Base-by-base conservation (phyloP, 495 filamentous ascomycete genomes). In the Trichoderma asperelloides region DNA sequence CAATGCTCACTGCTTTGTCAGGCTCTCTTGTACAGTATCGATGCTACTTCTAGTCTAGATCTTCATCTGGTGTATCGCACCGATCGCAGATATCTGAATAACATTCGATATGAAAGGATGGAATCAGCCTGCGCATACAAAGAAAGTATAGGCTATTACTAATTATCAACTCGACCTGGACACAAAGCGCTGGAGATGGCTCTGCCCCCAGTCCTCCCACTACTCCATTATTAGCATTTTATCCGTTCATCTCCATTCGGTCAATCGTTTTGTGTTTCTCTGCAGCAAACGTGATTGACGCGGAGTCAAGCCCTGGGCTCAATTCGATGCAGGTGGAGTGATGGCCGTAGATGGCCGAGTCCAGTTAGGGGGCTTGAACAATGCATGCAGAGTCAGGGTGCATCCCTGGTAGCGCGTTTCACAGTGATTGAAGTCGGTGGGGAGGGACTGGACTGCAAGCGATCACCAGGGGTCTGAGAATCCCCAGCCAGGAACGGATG, bases 271-370 rank as follows among this genome's bases (percentile, higher is more conserved):
- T 25, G n/a, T 60, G 33, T 37, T 37, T 37, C 33, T 37, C 33
- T 37, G 33, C 25, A 60, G n/a, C 23, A 30, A 25, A 18, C 55
- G 23, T 27, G 55, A 60, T 30, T 3, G 55, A 60, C 55, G 55
- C 55, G 55, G 9, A 60, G 55, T 13, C 55, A 11, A 60, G 55
- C 12, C 12, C 55, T 16, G 2, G 55, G 2, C 49, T 55, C 16
- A 55, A n/a, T 13, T 60, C 27, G 23, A 60, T 60, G 23, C 55
- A 30, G 55, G 25, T 60, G 55, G 55, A 30, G 55, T 30, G 55
- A 60, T 60, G 55, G 28, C 55, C 55, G 55, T 28, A 60, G 55
- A 60, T 60, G 55, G 55, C 55, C 25, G 55, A 25, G 25, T 60
- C 25, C 25, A 21, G 25, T 28, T 60, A 60, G 55, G 55, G 55